Base-by-base conservation (phyloP, 139 green algal species). In the Picochlorum sp. region DNA sequence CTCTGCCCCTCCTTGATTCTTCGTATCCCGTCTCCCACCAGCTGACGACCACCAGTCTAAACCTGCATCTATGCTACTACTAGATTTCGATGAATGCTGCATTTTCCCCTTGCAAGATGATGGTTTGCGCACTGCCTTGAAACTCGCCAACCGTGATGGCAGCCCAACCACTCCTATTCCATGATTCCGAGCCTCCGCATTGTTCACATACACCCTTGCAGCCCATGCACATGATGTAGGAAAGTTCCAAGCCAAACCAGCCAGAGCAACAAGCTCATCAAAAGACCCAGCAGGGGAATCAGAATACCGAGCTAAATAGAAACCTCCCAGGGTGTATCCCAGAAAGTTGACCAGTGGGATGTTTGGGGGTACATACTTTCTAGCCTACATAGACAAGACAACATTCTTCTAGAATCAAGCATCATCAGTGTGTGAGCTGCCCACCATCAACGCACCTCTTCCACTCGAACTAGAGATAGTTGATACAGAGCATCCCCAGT, bases 201-300 rank as follows among this genome's bases (percentile, higher is more conserved):
- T 89, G 73, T 82, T 90, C n/a, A 95, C 88, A 38, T 87, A 95
- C 21, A 97, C 90, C 8, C 83, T 66, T 1, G 82, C 85, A 4
- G 92, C 92, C 92, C 89, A 98, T 6, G 92, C 92, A 61, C 90
- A 97, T 0, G 92, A 97, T 16, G 87, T 92, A 6, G 92, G 92
- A 1, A 85, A 77, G 69, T 98, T 91, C 92, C 92, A 97, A 6
- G 94, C 89, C 9, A 97, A 83, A 1, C 92, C 92, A 1, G 84
- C 82, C 47, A 98, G 70, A 1, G 76, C 84, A 14, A 96, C 89
- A 23, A 92, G 69, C 84, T 98, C 92, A 41, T 97, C 89, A 75
- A 98, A 96, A 3, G 71, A 59, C 24, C 91, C 91, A 9, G 85
- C 88, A 1, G 91, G 91, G 57, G 83, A 94, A 73, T 89, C 82